Evolutionary conservation across 805 yeast species (phyloP).

Genomic region (Kodamaea lidongshanica): DNA sequence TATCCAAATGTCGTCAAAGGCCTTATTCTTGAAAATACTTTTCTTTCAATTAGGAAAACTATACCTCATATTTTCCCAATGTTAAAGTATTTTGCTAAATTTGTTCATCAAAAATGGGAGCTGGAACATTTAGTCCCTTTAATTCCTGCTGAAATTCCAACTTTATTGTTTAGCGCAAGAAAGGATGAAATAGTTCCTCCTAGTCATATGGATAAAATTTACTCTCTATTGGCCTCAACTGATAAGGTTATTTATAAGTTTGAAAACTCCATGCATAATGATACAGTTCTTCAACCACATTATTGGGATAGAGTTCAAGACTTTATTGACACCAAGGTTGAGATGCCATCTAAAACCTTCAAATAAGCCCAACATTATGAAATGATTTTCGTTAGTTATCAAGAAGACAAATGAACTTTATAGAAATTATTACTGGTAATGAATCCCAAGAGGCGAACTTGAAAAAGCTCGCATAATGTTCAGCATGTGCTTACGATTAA

Average conservation of each 20-base stretch:
- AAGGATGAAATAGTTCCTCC: conserved; percentile 93
- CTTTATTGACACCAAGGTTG: conserved; percentile 43
- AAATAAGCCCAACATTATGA: too few relatives aligned
- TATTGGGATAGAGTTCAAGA: conserved; percentile 70
- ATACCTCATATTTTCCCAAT: conserved; percentile 71
- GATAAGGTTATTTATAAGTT: conserved; percentile 51
- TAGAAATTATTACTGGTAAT: too few relatives aligned
- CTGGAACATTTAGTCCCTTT: conserved; percentile 54
- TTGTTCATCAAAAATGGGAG: conserved; percentile 82
- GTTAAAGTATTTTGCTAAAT: conserved; percentile 45
- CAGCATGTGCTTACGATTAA: too few relatives aligned
- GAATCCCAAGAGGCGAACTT: too few relatives aligned
- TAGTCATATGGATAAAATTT: conserved; percentile 61
- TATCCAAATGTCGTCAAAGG: conserved; percentile 50
- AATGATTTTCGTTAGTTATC: too few relatives aligned
- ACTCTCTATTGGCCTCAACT: conserved; percentile 43
- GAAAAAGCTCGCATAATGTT: too few relatives aligned
- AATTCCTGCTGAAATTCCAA: conserved; percentile 52
- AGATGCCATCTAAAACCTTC: too few relatives aligned
- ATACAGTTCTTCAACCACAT: conserved; percentile 65
- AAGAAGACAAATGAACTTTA: too few relatives aligned
- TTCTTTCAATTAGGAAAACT: conserved; percentile 63
- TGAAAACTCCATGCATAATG: conserved; percentile 70
- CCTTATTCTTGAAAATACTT: conserved; percentile 80
- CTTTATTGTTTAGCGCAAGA: conserved; percentile 64